These are phyloP conservation scores for Atkinsonella texensis DNA, from an alignment of 2,329 filamentous ascomycete species.

Conservation along the genomic window DNA sequence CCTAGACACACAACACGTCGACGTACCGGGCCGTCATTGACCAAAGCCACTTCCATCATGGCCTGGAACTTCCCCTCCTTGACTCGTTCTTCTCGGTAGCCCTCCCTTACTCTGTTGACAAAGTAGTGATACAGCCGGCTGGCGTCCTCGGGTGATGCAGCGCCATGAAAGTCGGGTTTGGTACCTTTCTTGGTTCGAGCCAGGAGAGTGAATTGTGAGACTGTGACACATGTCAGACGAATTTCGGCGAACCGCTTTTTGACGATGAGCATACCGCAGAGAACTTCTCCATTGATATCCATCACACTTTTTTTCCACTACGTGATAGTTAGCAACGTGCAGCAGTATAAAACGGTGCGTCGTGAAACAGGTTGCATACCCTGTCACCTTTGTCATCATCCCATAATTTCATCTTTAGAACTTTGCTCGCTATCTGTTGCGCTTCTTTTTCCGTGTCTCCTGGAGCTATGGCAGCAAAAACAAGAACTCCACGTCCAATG, in stretches of 20 bases:
- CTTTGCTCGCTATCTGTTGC: conserved; percentile 69
- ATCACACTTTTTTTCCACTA: conserved; percentile 86
- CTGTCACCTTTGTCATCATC: conserved; percentile 62
- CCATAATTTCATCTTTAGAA: conserved; percentile 86
- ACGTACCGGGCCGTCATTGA: conserved; percentile 68
- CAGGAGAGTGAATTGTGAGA: conserved; percentile 92
- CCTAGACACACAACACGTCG: conserved; percentile 7
- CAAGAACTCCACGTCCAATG: conserved; percentile 80
- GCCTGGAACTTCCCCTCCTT: conserved; percentile 96
- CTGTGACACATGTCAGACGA: conserved; percentile 29
- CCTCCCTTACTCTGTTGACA: conserved; percentile 58
- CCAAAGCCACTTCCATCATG: conserved; percentile 93
- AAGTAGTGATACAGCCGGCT: conserved; percentile 76
- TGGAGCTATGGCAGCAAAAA: conserved; percentile 83
- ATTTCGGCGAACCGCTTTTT: background rate
- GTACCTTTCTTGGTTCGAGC: conserved; percentile 91
- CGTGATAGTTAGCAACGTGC: conserved; percentile 5
- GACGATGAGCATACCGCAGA: conserved; percentile 57
- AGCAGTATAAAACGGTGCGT: background rate
- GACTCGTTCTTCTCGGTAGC: conserved; percentile 63
- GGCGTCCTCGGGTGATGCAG: conserved; percentile 66
- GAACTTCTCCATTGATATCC: conserved; percentile 80
- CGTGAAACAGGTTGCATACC: conserved; percentile 28
- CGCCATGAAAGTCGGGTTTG: conserved; percentile 90
- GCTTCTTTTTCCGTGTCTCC: conserved; percentile 84